Conservation (phyloP, 345 rosid species). For the Turritis glabra region DNA sequence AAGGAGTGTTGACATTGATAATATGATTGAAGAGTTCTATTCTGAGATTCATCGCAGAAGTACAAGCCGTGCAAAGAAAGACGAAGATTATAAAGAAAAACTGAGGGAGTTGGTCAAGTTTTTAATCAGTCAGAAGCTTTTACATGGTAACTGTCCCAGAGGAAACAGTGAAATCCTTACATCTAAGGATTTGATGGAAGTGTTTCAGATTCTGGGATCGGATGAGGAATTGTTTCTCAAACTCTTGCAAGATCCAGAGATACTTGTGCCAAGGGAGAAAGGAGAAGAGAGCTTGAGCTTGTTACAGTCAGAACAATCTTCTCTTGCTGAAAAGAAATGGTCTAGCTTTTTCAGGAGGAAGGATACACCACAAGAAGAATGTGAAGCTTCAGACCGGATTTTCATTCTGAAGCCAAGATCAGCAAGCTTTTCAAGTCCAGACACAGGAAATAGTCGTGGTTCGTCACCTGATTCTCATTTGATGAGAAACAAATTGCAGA, state of each 20-base stretch:
- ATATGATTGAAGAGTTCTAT: conserved; percentile 68
- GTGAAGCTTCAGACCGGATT: conserved; percentile 63
- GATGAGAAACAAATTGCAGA: conserved; percentile 43
- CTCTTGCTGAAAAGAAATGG: conserved; percentile 49
- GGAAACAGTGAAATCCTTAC: conserved; percentile 52
- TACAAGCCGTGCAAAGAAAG: conserved; percentile 42
- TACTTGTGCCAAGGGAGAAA: conserved; percentile 50
- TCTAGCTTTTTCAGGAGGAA: conserved; percentile 68
- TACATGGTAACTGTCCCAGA: conserved; percentile 49
- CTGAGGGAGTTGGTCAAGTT: conserved; percentile 68
- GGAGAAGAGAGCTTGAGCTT: conserved; percentile 21
- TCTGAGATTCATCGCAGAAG: conserved; percentile 61
- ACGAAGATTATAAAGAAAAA: conserved; percentile 60
- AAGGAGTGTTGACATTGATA: conserved; percentile 53
- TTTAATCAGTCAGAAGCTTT: conserved; percentile 65
- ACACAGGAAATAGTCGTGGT: conserved; percentile 41
- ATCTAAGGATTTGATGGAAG: conserved; percentile 77
- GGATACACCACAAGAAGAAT: conserved; percentile 47
- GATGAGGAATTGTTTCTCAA: conserved; percentile 80
- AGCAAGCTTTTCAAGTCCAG: conserved; percentile 41
- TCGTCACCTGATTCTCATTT: conserved; percentile 45
- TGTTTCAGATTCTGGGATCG: conserved; percentile 70
- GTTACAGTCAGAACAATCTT: conserved; percentile 41
- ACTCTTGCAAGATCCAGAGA: conserved; percentile 76
- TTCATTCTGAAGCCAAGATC: conserved; percentile 83